phyloP scores from a whole-genome alignment of 108 stramenopile genomes.

The Schizochytrium sp. region DNA sequence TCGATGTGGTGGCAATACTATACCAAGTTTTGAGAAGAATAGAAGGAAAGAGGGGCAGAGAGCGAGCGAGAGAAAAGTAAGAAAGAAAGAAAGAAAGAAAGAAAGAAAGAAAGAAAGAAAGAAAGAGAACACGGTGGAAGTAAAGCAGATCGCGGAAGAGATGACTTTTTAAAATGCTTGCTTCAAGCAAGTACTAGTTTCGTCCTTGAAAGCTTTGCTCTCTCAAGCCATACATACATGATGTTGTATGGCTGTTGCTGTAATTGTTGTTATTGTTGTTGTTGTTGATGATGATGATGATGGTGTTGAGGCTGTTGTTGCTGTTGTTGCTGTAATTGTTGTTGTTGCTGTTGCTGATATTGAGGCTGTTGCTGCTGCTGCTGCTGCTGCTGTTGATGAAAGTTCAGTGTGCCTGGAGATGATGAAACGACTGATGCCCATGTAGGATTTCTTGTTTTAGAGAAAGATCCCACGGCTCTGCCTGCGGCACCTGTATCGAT shows the following conservation, averaged over 20 bases:
- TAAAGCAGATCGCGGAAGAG: not conserved
- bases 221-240: not conserved
- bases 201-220: not conserved
- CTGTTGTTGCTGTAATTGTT: not conserved
- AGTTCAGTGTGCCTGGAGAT: too few species aligned
- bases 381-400: too few species aligned
- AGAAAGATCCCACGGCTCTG: too few species aligned
- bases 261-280: not conserved
- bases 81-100: not conserved
- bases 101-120: not conserved
- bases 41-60: not conserved
- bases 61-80: not conserved
- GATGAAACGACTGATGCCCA: too few species aligned
- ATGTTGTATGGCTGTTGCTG: not conserved
- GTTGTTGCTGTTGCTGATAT: not conserved
- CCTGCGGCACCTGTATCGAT: too few species aligned
- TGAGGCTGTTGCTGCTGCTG: not conserved
- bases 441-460: too few species aligned
- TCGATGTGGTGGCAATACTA: constrained; percentile 27
- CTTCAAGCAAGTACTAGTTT: not conserved
- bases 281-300: not conserved
- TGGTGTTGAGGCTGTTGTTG: not conserved
- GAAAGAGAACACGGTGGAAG: not conserved
- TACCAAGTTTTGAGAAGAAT: not conserved
- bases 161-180: not conserved